phyloP scores from a whole-genome alignment of 305 asterid species.

The Fraxinus sp. region DNA sequence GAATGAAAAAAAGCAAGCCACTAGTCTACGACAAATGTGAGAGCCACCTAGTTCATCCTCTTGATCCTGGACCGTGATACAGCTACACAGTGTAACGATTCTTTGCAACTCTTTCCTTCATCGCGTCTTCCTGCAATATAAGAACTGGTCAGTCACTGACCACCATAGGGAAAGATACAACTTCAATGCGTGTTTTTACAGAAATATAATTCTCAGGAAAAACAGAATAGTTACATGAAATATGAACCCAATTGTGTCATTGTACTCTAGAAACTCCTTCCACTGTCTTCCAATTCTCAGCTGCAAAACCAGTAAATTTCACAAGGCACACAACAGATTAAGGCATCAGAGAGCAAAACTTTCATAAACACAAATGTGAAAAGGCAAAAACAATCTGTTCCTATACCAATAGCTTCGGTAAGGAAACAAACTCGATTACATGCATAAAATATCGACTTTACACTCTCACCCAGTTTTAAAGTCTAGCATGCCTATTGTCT shows the following conservation, averaged over 20 bases:
- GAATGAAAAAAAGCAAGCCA: neutral
- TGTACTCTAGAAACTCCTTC: conserved; percentile 84
- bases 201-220: neutral
- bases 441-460: neutral
- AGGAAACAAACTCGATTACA: neutral
- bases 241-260: conserved; percentile 68
- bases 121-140: conserved; percentile 71
- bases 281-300: conserved; percentile 82
- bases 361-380: neutral
- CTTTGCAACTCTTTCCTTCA: conserved; percentile 67
- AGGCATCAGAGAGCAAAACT: neutral
- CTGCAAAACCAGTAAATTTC: conserved; percentile 38
- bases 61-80: neutral
- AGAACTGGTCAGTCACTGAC: conserved; percentile 13
- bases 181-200: neutral
- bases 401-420: neutral
- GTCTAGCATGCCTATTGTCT: neutral
- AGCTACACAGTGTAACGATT: conserved; percentile 52
- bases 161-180: neutral
- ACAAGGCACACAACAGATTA: neutral
- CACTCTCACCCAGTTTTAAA: neutral
- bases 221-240: conserved; percentile 56
- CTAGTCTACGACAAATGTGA: neutral
- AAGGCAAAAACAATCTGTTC: neutral
- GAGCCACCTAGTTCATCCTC: neutral